Base-by-base conservation (phyloP, 1,284 basidiomycete species). In the Marasmius tenuissimus region DNA sequence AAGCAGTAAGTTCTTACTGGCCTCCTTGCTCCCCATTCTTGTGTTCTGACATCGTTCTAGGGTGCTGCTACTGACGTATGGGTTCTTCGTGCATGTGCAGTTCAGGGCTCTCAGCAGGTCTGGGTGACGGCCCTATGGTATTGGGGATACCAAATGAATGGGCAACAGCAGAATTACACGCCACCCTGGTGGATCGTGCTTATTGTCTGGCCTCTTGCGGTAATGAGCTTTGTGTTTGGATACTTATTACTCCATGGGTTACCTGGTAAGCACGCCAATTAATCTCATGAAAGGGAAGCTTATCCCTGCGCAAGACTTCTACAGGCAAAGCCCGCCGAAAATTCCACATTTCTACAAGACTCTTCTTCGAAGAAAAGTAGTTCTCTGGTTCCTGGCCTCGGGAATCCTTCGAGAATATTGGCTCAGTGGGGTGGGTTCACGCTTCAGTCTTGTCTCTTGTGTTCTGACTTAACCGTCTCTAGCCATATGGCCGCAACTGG, bases 91-190 rank as follows among this genome's bases (percentile, higher is more conserved):
- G 94, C 94, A 22, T 95, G 93, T 73, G 79, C 96, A 64, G 94
- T 97, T 1, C 94, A 96, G 75, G 94, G 94, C 52, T 91, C 93
- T 8, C 94, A 96, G 70, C 94, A 96, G 75, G 86, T 96, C 49
- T 96, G 94, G 94, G 89, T 96, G 10, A 92, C 94, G 1, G 94
- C 92, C 8, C 78, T 97, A 42, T 97, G 94, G 94, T 97, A 93
- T 72, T 97, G 94, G 94, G 94, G 94, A 67, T 87, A 90, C 74
- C 84, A 86, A 56, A 80, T 97, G 63, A 90, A 89, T 69, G 78
- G 80, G 14, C 78, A 78, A 12, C 61, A 75, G 47, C 76, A 82
- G 49, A 78, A 76, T 58, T 80, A 80, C 65, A 70, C 80, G 48
- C 76, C 89, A 12, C 91, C 92, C 0, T 93, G 92, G 91, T 93